Evolutionary conservation across 164 flowering plant genomes (phyloP), one percentile per base, ranked within the genome.

Genomic region (Vitis amurensis): DNA sequence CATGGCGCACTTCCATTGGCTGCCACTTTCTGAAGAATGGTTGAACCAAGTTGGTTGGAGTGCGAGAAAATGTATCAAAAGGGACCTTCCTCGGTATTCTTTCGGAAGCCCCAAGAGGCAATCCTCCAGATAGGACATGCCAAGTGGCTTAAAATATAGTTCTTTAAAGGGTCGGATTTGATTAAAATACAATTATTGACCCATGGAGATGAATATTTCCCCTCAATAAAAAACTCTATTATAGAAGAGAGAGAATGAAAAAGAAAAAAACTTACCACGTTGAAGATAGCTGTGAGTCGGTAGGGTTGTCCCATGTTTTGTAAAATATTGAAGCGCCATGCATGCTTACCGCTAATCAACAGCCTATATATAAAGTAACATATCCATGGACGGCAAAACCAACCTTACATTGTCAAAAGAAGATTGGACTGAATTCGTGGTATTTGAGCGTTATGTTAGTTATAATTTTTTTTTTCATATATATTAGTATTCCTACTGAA

Each of bases 21-120:
- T 37, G 44, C 4, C 44, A 37, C 44, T 37, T 37, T 37, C 44
- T 30, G 8, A 31, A 37, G 49, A 61, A 61, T n/a, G 10, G 2
- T 37, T 31, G 64, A n/a, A n/a, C 3, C 14, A 44, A 13, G 64
- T 31, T 14, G 15, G 9, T 30, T 30, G 11, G 49, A 49, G 1
- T 31, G 44, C 5, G 44, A 31, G 44, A 31, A 31, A 31, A 31
- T 11, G 50, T 52, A 16, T 15, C 55, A 16, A 56, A 15, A 67
- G 62, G 64, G 10, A 5, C 14, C 12, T 61, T 15, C 49, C 9
- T 1, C 29, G 8, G 27, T 57, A 68, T 30, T 73, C 66, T 29
- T 69, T 74, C 57, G 60, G 11, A 55, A 17, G 6, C 14, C 16
- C 69, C 66, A 69, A 74, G 50, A 66, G 73, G 53, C 77, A 74